Percentiles rank a stretch among this genome's conserved stretches.
phyloP scores from a whole-genome alignment of 2,329 filamentous ascomycete species.

The Stylonectria norvegica region DNA sequence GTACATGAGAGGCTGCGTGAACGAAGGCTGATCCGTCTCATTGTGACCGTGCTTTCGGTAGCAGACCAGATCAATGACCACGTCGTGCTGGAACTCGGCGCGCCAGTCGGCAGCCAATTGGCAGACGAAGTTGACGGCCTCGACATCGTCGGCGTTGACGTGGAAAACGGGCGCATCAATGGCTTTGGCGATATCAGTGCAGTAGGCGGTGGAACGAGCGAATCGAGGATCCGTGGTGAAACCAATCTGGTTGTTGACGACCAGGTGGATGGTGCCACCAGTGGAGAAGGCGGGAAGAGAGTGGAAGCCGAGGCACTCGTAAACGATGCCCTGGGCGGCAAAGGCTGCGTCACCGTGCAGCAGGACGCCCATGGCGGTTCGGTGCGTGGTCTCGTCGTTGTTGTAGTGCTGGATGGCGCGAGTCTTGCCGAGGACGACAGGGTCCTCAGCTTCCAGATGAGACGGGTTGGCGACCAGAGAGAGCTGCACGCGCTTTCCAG shows the following conservation, averaged over 20 bases:
- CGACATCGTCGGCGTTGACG: constrained; percentile 97
- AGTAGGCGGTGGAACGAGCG: constrained; percentile 95
- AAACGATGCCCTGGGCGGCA: constrained; percentile 93
- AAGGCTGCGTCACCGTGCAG: constrained; percentile 97
- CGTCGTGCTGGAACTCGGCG: constrained; percentile 96
- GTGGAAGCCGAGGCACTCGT: constrained; percentile 98
- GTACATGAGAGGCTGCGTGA: constrained; percentile 99
- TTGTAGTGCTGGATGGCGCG: constrained; percentile 99
- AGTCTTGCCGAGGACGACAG: constrained; percentile 95
- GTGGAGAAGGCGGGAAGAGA: constrained; percentile 94
- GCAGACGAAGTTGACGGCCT: constrained; percentile 97
- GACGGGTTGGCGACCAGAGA: constrained; percentile 98
- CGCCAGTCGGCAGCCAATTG: constrained; percentile 97
- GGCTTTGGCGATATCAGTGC: constrained; percentile 97
- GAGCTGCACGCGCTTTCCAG: constrained; percentile 97
- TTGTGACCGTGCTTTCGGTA: constrained; percentile 99
- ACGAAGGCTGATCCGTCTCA: constrained; percentile 98
- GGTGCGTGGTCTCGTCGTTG: constrained; percentile 86
- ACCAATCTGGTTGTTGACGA: constrained; percentile 99
- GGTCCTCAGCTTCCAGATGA: constrained; percentile 96
- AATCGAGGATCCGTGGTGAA: constrained; percentile 99
- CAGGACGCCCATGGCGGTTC: constrained; percentile 89
- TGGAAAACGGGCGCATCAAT: constrained; percentile 99
- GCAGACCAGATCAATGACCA: constrained; percentile 96
- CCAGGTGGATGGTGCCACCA: constrained; percentile 91